Evolutionary conservation across 2,329 filamentous ascomycete genomes (phyloP).

Genomic region (Geosmithia flava): DNA sequence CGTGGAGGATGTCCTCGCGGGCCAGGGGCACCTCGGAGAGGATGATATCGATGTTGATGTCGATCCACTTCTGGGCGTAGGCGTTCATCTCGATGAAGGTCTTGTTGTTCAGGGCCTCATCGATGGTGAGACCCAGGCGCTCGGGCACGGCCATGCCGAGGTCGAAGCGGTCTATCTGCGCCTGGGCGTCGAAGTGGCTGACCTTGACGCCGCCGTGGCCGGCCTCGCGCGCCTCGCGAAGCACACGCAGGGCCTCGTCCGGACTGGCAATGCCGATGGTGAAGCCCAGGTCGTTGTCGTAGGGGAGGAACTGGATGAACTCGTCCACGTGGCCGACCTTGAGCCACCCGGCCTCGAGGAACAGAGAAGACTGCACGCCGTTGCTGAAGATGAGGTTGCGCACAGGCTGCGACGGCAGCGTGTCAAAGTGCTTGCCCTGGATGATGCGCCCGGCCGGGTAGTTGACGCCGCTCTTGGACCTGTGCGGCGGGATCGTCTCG

Average conservation of each 20-base stretch:
- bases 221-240: constrained; percentile 5
- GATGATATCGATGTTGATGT: constrained; percentile 9
- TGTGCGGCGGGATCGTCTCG: constrained; percentile 23
- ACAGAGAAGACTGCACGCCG: constrained; percentile 18
- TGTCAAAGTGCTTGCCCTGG: constrained; percentile 4
- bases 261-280: constrained; percentile 11
- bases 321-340: constrained; percentile 15
- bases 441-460: constrained; percentile 10
- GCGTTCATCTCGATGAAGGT: constrained; percentile 6
- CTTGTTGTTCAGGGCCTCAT: constrained; percentile 5
- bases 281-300: constrained; percentile 11
- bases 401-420: constrained; percentile 1
- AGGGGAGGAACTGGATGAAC: constrained; percentile 15
- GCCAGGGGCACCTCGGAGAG: constrained; percentile 11
- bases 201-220: constrained; percentile 7
- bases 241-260: constrained; percentile 6
- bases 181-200: constrained; percentile 7
- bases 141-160: constrained; percentile 1
- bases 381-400: constrained; percentile 9
- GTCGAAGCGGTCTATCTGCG: background rate
- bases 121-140: constrained; percentile 7
- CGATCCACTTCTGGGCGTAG: constrained; percentile 6
- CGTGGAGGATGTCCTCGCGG: constrained; percentile 9
- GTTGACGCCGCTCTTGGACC: constrained; percentile 4
- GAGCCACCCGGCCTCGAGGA: constrained; percentile 16